Evolutionary conservation across 2,329 filamentous ascomycete species (phyloP).

Genomic region (Aspergillus sp.): DNA sequence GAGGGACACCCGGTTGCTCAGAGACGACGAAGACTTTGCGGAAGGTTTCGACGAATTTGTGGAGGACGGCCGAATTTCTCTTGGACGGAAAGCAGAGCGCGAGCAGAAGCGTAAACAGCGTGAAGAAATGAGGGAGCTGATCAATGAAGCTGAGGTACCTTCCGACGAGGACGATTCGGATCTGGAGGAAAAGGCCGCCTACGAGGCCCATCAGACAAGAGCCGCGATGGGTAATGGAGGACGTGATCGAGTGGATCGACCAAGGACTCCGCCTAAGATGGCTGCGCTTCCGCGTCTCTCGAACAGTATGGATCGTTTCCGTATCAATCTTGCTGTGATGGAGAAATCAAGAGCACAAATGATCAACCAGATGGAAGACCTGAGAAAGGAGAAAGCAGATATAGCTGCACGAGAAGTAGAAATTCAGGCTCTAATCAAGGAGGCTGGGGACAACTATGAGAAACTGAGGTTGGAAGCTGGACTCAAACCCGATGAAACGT

Average conservation of each 20-base stretch:
- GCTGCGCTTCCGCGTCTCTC: slow-evolving; percentile 69
- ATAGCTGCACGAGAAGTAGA: slow-evolving; percentile 66
- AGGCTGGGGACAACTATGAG: slow-evolving; percentile 68
- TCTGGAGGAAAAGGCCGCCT: slow-evolving; percentile 63
- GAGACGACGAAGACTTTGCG: slow-evolving; percentile 84
- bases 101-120: slow-evolving; percentile 61
- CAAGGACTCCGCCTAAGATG: slow-evolving; percentile 63
- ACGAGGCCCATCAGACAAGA: slow-evolving; percentile 78
- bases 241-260: slow-evolving; percentile 27
- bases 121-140: slow-evolving; percentile 75
- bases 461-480: slow-evolving; percentile 45
- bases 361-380: slow-evolving; percentile 56
- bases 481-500: slow-evolving; percentile 18
- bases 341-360: slow-evolving; percentile 57
- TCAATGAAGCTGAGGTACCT: slow-evolving; percentile 66
- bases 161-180: slow-evolving; percentile 60
- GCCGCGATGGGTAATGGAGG: slow-evolving; percentile 63
- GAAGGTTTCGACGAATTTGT: slow-evolving; percentile 93
- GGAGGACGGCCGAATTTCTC: slow-evolving; percentile 70
- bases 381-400: slow-evolving; percentile 62
- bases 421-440: slow-evolving; percentile 72
- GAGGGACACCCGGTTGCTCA: slow-evolving; percentile 65
- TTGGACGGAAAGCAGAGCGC: slow-evolving; percentile 71
- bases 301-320: slow-evolving; percentile 59
- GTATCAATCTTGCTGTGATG: slow-evolving; percentile 56